Base-by-base conservation (phyloP, 208 protist species). In the Perkinsela sp. region DNA sequence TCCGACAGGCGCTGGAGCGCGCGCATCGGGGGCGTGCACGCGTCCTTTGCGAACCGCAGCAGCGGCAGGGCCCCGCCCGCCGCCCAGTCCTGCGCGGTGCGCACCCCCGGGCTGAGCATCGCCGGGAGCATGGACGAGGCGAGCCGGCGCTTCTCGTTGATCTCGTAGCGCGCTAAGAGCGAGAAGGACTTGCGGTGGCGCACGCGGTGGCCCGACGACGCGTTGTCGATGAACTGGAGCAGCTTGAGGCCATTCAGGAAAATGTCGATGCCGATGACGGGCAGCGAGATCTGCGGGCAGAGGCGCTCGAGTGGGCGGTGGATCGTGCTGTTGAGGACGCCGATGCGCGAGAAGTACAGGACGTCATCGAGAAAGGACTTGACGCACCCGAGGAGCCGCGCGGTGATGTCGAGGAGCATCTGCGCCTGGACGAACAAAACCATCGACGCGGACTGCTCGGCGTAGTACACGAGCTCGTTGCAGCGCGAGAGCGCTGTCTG, bases 291-390 rank as follows among this genome's bases (percentile, higher is more conserved):
- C 2, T 77, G 75, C 29, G 83, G 80, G 70, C 79, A 79, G 30
- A 89, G 78, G 31, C 74, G 76, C 66, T 89, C 84, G 32, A 92
- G 80, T 2, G 76, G 74, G 1, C 83, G 81, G n/a, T 82, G 83
- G 13, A 92, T 83, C 31, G 83, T 80, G 71, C 77, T 83, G 71
- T 90, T 76, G 69, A 92, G 87, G 74, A 92, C 89, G 1, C 87
- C 87, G 67, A 90, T 92, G 71, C 89, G 87, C 29, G 83, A 78
- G 22, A 90, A 75, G 48, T 89, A 89, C 16, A 84, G 84, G 13
- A 89, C 71, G 72, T 92, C 87, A 70, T 92, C 87, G 31, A 75
- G 84, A n/a, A 90, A 81, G 0, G 81, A 89, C 69, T 92, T 92
- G 30, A 83, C 67, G 71, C 82, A 90, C 70, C 89, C 75, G 28